phyloP scores from a whole-genome alignment of 805 yeast species.

The Candida railenensis region DNA sequence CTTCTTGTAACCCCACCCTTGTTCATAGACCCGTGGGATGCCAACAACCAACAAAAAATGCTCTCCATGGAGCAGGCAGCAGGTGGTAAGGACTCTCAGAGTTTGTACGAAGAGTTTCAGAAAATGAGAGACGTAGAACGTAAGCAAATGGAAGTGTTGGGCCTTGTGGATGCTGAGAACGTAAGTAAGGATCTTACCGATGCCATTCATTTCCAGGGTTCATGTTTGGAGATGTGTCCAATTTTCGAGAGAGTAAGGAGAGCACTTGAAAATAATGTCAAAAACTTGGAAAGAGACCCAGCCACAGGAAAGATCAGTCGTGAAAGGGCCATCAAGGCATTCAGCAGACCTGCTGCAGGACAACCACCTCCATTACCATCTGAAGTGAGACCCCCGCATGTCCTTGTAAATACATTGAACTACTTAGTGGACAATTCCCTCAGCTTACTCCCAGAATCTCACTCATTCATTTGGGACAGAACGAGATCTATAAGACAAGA shows the following conservation, averaged over 20 bases:
- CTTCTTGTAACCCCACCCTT: constrained; percentile 32
- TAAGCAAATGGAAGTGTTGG: constrained; percentile 70
- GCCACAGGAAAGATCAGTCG: constrained; percentile 52
- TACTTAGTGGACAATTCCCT: constrained; percentile 67
- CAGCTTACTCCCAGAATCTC: constrained; percentile 74
- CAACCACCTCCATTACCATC: constrained; percentile 98
- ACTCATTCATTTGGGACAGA: constrained; percentile 94
- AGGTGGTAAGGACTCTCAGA: constrained; percentile 58
- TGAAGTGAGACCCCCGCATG: constrained; percentile 91
- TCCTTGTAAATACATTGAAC: constrained; percentile 64
- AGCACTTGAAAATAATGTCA: constrained; percentile 82
- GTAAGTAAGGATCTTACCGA: constrained; percentile 78
- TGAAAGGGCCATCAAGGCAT: constrained; percentile 77
- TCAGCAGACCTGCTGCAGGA: constrained; percentile 96
- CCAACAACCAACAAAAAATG: constrained; percentile 66
- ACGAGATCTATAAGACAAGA: constrained; percentile 96
- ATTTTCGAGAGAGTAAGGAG: constrained; percentile 87
- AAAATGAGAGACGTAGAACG: constrained; percentile 75
- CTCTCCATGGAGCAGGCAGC: constrained; percentile 44
- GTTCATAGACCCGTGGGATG: constrained; percentile 63
- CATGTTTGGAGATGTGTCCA: constrained; percentile 95
- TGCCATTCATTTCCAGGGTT: constrained; percentile 84
- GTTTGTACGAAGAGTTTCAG: constrained; percentile 73
- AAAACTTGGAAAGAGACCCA: constrained; percentile 70
- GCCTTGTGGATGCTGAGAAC: constrained; percentile 86